These are phyloP conservation scores for Waitea zeae DNA, from an alignment of 1,284 basidiomycete genomes.

Conservation along the genomic window DNA sequence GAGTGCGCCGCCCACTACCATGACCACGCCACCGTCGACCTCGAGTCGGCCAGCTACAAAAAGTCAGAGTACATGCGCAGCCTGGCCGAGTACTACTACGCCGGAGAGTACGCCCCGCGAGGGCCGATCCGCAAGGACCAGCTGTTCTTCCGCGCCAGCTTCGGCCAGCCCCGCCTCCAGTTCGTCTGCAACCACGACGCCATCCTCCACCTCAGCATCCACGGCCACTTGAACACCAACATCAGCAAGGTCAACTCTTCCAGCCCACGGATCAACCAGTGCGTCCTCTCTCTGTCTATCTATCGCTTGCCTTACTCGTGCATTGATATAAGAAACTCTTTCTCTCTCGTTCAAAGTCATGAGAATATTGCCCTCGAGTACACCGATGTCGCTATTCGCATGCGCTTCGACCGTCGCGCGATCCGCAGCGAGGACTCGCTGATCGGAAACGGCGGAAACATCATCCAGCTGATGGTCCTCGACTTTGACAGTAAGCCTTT, in stretches of 20 bases:
- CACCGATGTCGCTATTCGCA: slow-evolving; percentile 9
- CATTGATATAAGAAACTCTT: too few species aligned
- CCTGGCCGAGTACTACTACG: slow-evolving; percentile 10
- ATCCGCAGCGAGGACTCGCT: slow-evolving; percentile 9
- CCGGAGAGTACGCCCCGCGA: not conserved
- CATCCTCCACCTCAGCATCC: slow-evolving; percentile 10
- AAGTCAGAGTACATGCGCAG: slow-evolving; percentile 4
- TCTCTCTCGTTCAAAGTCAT: too few species aligned
- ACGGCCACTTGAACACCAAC: slow-evolving; percentile 9
- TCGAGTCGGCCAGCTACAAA: slow-evolving; percentile 3
- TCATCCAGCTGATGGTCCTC: slow-evolving; percentile 12
- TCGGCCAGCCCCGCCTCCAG: slow-evolving; percentile 10
- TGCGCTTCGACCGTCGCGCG: slow-evolving; percentile 8
- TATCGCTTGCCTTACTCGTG: not conserved
- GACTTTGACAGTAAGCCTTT: slow-evolving; percentile 6
- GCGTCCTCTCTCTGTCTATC: not conserved
- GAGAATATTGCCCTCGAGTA: slow-evolving; percentile 3
- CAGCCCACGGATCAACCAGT: not conserved
- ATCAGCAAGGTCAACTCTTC: slow-evolving; percentile 5
- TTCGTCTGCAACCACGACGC: slow-evolving; percentile 15
- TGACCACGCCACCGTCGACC: slow-evolving; percentile 4
- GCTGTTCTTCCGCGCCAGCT: slow-evolving; percentile 10
- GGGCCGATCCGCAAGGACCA: slow-evolving; percentile 5
- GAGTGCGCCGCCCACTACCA: slow-evolving; percentile 12
- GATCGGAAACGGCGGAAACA: slow-evolving; percentile 10